Evolutionary conservation across 1,284 basidiomycete genomes (phyloP).

Genomic region (Ceratobasidium sp.): DNA sequence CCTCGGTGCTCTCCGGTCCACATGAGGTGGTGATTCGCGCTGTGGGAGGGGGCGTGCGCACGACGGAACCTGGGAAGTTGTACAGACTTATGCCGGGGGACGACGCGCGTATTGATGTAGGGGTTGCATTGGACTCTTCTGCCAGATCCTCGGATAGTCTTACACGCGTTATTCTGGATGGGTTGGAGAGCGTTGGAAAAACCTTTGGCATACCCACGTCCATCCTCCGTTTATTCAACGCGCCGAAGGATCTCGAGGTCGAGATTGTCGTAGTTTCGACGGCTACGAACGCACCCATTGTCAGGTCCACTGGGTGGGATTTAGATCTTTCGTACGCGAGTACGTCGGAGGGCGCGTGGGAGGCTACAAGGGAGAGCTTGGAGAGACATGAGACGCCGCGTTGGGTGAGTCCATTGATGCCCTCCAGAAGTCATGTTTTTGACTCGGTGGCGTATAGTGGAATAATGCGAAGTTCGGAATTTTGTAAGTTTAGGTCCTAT

Average conservation of each 20-base stretch:
- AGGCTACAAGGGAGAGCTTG: conserved; percentile 56
- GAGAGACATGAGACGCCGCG: conserved; percentile 65
- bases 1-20: conserved; percentile 54
- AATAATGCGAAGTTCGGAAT: conserved; percentile 69
- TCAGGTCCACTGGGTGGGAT: conserved; percentile 15
- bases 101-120: conserved; percentile 55
- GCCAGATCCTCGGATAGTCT: background rate
- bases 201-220: background rate
- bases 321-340: conserved; percentile 22
- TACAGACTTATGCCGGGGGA: conserved; percentile 64
- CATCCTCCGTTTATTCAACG: background rate
- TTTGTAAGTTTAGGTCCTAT: conserved; percentile 61
- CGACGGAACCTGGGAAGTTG: conserved; percentile 58
- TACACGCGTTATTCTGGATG: background rate
- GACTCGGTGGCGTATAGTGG: conserved; percentile 55
- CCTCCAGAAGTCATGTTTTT: background rate
- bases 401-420: conserved; percentile 60
- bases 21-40: conserved; percentile 19
- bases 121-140: conserved; percentile 39
- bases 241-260: background rate
- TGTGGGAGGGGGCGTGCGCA: conserved; percentile 55
- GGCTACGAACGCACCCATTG: conserved; percentile 6
- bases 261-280: conserved; percentile 18
- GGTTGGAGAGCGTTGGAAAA: background rate
- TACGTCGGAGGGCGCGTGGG: conserved; percentile 46